phyloP scores from a whole-genome alignment of 495 filamentous ascomycete species.

The Acidiella bohemica region DNA sequence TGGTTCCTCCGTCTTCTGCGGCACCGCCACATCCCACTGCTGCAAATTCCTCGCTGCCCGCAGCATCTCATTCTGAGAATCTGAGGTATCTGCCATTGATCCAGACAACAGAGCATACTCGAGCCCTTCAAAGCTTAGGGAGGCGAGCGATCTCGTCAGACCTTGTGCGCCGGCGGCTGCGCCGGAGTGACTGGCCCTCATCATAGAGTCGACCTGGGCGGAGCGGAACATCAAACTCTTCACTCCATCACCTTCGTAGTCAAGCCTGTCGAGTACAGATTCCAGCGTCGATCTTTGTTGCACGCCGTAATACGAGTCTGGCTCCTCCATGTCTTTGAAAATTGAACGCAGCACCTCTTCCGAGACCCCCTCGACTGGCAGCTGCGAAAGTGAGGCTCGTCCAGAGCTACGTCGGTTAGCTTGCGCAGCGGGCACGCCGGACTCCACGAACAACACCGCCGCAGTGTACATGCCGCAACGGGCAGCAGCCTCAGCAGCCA shows the following conservation, averaged over 20 bases:
- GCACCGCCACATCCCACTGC: slow-evolving; percentile 82
- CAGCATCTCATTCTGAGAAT: slow-evolving; percentile 45
- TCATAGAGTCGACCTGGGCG: slow-evolving; percentile 78
- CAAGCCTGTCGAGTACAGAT: slow-evolving; percentile 67
- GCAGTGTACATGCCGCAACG: slow-evolving; percentile 76
- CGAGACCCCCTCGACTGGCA: slow-evolving; percentile 30
- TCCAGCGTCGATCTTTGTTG: slow-evolving; percentile 59
- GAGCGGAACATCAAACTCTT: slow-evolving; percentile 85
- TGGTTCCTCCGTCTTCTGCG: slow-evolving; percentile 41
- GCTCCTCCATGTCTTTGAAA: slow-evolving; percentile 85
- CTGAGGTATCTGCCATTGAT: slow-evolving; percentile 35
- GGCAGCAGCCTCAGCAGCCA: slow-evolving; percentile 63
- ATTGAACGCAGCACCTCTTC: slow-evolving; percentile 60
- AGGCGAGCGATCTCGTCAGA: slow-evolving; percentile 49
- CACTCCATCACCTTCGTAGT: slow-evolving; percentile 76
- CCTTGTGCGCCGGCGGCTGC: slow-evolving; percentile 28
- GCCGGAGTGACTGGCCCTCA: slow-evolving; percentile 39
- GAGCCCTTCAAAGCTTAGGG: slow-evolving; percentile 55
- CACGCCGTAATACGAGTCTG: slow-evolving; percentile 92
- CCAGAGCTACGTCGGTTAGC: slow-evolving; percentile 7
- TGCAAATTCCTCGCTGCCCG: slow-evolving; percentile 74
- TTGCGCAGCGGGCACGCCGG: slow-evolving; percentile 37
- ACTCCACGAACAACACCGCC: slow-evolving; percentile 70
- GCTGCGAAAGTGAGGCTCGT: slow-evolving; percentile 10
- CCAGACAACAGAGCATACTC: slow-evolving; percentile 55